Percentiles rank a stretch among this genome's conserved stretches.
Evolutionary conservation across 805 yeast genomes (phyloP).

Genomic region (Priceomyces carsonii): DNA sequence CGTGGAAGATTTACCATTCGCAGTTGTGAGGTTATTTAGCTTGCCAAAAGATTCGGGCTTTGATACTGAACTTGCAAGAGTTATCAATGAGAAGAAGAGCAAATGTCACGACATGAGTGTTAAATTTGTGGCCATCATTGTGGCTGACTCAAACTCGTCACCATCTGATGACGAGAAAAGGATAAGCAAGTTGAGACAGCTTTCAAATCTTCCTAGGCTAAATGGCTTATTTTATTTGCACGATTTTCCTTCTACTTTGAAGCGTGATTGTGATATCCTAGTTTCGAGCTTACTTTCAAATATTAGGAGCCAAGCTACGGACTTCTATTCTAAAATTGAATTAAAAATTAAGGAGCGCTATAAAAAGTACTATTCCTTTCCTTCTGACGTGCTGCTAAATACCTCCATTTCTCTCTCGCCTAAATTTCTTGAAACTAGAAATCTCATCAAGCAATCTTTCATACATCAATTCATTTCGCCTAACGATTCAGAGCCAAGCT

Average conservation of each 20-base stretch:
- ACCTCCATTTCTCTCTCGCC: constrained; percentile 36
- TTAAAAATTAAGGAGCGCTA: constrained; percentile 31
- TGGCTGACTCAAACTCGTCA: constrained; percentile 14
- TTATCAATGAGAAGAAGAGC: constrained; percentile 16
- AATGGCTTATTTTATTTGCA: constrained; percentile 31
- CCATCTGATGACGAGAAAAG: constrained; percentile 19
- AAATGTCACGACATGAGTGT: constrained; percentile 11
- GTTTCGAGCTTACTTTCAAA: constrained; percentile 30
- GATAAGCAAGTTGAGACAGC: constrained; percentile 23
- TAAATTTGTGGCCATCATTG: constrained; percentile 25
- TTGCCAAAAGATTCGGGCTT: constrained; percentile 15
- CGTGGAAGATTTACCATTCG: constrained; percentile 30
- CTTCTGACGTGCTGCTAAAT: constrained; percentile 22
- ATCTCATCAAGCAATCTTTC: constrained; percentile 35
- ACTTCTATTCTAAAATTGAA: constrained; percentile 36
- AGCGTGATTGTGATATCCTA: constrained; percentile 31
- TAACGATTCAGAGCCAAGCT: constrained; percentile 30
- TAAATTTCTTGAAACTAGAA: constrained; percentile 37
- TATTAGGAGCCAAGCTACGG: constrained; percentile 27
- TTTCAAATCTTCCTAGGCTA: constrained; percentile 30
- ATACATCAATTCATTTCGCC: constrained; percentile 33
- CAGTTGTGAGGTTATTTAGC: constrained; percentile 20
- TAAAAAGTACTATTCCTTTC: constrained; percentile 38
- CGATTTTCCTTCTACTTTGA: constrained; percentile 11
- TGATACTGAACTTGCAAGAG: constrained; percentile 14